Conservation (phyloP, 1,139 yeast genomes). For the Lodderomyces metapsilosis region DNA sequence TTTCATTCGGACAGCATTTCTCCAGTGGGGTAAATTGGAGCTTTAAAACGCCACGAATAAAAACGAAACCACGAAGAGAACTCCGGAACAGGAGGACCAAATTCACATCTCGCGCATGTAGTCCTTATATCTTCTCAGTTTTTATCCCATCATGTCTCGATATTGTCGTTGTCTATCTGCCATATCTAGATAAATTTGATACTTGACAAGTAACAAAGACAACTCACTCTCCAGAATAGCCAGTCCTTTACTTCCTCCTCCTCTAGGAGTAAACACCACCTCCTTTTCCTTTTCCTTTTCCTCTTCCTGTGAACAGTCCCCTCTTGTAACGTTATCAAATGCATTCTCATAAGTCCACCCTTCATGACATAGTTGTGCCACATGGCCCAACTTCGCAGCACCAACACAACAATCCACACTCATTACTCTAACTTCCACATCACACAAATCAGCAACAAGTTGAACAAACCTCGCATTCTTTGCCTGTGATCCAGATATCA, state of each 20-base stretch:
- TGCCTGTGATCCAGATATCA: conserved; percentile 53
- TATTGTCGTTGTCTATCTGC: conserved; percentile 32
- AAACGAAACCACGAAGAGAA: too few species aligned
- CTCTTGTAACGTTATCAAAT: conserved; percentile 7
- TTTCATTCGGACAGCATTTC: too few species aligned
- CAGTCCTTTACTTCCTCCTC: not conserved
- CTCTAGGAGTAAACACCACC: not conserved
- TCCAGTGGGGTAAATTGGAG: too few species aligned
- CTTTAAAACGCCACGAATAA: too few species aligned
- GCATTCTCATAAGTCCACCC: conserved; percentile 5
- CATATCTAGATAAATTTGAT: conserved; percentile 33
- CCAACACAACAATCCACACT: conserved; percentile 37
- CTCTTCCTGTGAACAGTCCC: too few species aligned
- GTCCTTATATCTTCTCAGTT: not conserved
- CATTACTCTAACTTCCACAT: conserved; percentile 21
- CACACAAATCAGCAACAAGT: conserved; percentile 25
- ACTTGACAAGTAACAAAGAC: conserved; percentile 22
- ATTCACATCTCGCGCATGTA: too few species aligned
- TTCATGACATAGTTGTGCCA: conserved; percentile 9
- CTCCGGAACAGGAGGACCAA: too few species aligned
- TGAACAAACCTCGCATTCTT: conserved; percentile 41
- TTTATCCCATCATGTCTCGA: conserved; percentile 17
- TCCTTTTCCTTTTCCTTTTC: too few species aligned
- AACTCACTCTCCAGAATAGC: not conserved
- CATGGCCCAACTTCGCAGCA: conserved; percentile 28